phyloP scores from a whole-genome alignment of 805 yeast genomes.

The Lipomyces mesembrius region DNA sequence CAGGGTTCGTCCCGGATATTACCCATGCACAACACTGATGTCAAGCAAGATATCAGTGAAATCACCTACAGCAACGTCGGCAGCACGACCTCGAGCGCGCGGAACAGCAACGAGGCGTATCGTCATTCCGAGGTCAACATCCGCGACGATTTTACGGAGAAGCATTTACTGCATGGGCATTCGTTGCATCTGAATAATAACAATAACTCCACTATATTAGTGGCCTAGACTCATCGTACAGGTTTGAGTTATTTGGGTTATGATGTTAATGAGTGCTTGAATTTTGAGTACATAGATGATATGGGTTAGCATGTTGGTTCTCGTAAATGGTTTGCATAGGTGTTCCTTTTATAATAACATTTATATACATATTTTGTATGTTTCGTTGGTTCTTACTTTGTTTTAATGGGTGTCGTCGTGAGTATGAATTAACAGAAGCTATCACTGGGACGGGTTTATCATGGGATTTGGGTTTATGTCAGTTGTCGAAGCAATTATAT shows the following conservation, averaged over 20 bases:
- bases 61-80: constrained; percentile 15
- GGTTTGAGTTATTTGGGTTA: background rate
- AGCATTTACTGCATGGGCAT: constrained; percentile 16
- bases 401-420: background rate
- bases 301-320: background rate
- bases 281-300: constrained; percentile 2
- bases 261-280: background rate
- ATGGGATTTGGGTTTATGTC: background rate
- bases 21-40: constrained; percentile 24
- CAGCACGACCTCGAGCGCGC: constrained; percentile 6
- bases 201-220: constrained; percentile 15
- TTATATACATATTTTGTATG: background rate
- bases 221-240: constrained; percentile 6
- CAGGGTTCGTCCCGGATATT: constrained; percentile 17
- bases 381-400: background rate
- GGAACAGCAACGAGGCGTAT: constrained; percentile 16
- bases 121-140: constrained; percentile 18
- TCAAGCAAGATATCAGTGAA: constrained; percentile 13
- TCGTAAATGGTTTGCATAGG: constrained; percentile 9
- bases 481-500: background rate
- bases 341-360: background rate
- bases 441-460: background rate
- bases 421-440: background rate
- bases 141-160: constrained; percentile 14
- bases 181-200: constrained; percentile 12